A percentile compares a stretch with the other conserved stretches of the same genome.
These are phyloP conservation scores for Fraxinus angustifolia DNA, from an alignment of 305 asterid genomes.

Conservation along the genomic window DNA sequence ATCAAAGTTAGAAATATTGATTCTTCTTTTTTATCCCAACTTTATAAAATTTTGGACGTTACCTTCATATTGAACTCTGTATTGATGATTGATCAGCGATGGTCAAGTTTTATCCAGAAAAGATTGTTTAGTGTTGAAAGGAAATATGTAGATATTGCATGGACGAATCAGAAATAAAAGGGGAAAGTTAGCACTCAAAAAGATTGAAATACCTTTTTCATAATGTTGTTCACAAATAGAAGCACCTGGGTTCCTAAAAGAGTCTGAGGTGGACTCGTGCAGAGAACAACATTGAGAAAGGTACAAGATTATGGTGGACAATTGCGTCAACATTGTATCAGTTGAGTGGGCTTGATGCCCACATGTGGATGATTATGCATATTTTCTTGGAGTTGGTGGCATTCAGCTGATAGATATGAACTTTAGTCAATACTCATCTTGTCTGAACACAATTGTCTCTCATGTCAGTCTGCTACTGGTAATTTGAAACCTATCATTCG, in stretches of 20 bases:
- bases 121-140: conserved; percentile 20
- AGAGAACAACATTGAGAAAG: conserved; percentile 48
- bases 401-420: conserved; percentile 17
- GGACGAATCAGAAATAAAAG: conserved; percentile 20
- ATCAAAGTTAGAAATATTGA: conserved; percentile 28
- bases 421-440: conserved; percentile 18
- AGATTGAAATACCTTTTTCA: conserved; percentile 26
- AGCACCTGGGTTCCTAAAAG: conserved; percentile 38
- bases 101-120: conserved; percentile 13
- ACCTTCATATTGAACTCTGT: conserved; percentile 61
- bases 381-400: conserved; percentile 38
- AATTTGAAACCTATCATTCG: conserved; percentile 9
- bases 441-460: conserved; percentile 8
- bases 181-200: conserved; percentile 25
- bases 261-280: conserved; percentile 36
- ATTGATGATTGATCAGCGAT: conserved; percentile 27
- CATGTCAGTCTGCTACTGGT: conserved; percentile 4
- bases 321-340: conserved; percentile 38
- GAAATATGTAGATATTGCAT: conserved; percentile 16
- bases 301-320: conserved; percentile 54
- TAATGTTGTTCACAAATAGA: conserved; percentile 31
- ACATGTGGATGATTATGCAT: conserved; percentile 41
- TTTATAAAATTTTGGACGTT: conserved; percentile 28
- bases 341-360: conserved; percentile 53
- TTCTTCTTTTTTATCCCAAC: conserved; percentile 19